Base-by-base conservation (phyloP, 768 basidiomycete species). In the Mycena belliarum region DNA sequence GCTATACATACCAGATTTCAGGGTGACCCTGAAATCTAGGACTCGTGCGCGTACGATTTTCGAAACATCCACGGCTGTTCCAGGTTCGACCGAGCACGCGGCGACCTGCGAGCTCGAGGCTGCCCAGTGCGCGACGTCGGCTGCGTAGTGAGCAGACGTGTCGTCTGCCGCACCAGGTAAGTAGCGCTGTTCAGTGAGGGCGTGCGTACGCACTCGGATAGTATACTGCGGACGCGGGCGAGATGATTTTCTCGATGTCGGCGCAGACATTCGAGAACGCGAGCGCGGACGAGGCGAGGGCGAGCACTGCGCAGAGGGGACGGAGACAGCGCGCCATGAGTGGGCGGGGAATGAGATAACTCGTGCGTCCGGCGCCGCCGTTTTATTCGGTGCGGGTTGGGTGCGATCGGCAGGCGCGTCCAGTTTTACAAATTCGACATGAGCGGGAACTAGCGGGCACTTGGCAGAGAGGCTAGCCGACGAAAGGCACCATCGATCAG, bases 21-120 rank as follows among this genome's bases (percentile, higher is more conserved):
- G 18, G 26, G 43, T 35, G 26, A n/a, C 6, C 12, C 16, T 1
- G 26, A 2, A 25, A 61, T 18, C 25, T 24, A 49, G 43, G n/a
- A n/a, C n/a, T n/a, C n/a, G n/a, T n/a, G n/a, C n/a, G 65, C 77
- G 25, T 60, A 86, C 86, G 18, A 82, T 82, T 0, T 61, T 68
- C 1, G 71, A 75, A 26, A 87, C 68, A 55, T 88, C 86, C 6
- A 74, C 72, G 0, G 79, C 70, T 1, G 76, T 82, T 10, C 79
- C 82, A 4, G 85, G 85, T 61, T 86, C 82, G 10, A 88, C 84
- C 11, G 79, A 78, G 65, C 85, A 88, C 2, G 74, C 69, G 0
- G 85, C 65, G 2, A 49, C 3, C 51, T 83, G 75, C 0, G 73
- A 64, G 60, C 80, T 84, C 4, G 83, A 82, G 21, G 68, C 67